These are phyloP conservation scores for Acmispon strigosus DNA, from an alignment of 306 rosid genomes.

Conservation along the genomic window DNA sequence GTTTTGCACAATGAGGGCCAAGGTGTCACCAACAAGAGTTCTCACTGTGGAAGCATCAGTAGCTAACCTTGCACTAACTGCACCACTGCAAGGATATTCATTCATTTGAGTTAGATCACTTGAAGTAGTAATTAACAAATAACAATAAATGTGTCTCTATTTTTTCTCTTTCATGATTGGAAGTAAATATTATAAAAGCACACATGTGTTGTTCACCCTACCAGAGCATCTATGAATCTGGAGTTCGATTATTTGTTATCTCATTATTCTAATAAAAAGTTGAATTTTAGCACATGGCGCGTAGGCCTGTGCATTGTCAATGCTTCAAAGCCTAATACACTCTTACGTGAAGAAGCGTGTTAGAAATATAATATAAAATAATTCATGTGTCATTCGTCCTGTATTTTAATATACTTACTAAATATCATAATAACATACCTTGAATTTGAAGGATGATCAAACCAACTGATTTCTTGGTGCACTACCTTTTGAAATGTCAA, in stretches of 20 bases:
- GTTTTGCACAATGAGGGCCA: slow-evolving; percentile 65
- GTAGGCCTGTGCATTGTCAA: too few species aligned
- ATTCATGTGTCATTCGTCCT: too few species aligned
- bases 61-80: slow-evolving; percentile 74
- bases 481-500: slow-evolving; percentile 65
- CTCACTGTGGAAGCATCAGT: slow-evolving; percentile 69
- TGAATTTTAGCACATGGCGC: too few species aligned
- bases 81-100: slow-evolving; percentile 41
- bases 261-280: too few species aligned
- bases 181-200: too few species aligned
- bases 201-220: too few species aligned
- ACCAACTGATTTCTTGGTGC: slow-evolving; percentile 78
- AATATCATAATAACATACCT: slow-evolving; percentile 32
- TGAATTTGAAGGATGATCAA: slow-evolving; percentile 84
- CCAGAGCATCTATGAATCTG: too few species aligned
- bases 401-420: too few species aligned
- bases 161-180: background rate
- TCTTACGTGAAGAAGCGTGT: too few species aligned
- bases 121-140: background rate
- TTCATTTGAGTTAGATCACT: background rate
- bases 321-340: too few species aligned
- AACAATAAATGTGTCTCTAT: background rate
- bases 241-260: too few species aligned
- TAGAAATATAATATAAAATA: too few species aligned
- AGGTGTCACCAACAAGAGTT: slow-evolving; percentile 69